Base-by-base conservation (phyloP, 179 eudicot genomes). In the Spinacia oleracea region DNA sequence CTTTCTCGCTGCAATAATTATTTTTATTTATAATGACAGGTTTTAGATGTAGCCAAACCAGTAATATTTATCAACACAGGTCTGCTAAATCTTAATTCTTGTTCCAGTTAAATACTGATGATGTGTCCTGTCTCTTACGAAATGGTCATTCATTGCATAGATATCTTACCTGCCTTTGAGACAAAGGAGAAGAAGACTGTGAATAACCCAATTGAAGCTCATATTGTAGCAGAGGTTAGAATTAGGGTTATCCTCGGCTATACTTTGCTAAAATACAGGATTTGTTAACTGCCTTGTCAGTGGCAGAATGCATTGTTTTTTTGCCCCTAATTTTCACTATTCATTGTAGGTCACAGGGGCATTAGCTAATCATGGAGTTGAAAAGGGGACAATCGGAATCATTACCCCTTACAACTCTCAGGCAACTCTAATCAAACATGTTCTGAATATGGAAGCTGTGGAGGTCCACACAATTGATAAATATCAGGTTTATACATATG, bases 381-480 rank as follows among this genome's bases (percentile, higher is more conserved):
- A 84, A 55, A 91, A 82, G 59, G 90, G 90, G 71, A 89, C 90
- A 72, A 89, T 96, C 76, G 99, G 99, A 60, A 82, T 96, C 75
- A 96, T 96, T 71, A 93, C 99, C 66, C 98, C 99, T 29, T 96
- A 96, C 77, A 96, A 96, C 80, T 82, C 93, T 78, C 99, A 96
- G 87, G 92, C 94, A 53, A 88, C 87, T 84, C 93, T 94, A 50
- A 91, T 94, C 63, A 88, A 86, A 55, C 84, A 81, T 51, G 81
- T 84, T 84, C 72, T 90, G 53, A 83, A 85, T 73, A 82, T 77
- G 80, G 63, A 82, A 56, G 80, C 88, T 72, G 94, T 96, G 76
- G 99, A 96, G 89, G 92, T 91, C 80, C 94, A 96, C 85, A 94
- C 98, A 58, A 96, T 96, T 74, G 99, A 96, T 76, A 94, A 94